Evolutionary conservation across 352 stramenopile species (phyloP).

Genomic region (Discostella stelligera): DNA sequence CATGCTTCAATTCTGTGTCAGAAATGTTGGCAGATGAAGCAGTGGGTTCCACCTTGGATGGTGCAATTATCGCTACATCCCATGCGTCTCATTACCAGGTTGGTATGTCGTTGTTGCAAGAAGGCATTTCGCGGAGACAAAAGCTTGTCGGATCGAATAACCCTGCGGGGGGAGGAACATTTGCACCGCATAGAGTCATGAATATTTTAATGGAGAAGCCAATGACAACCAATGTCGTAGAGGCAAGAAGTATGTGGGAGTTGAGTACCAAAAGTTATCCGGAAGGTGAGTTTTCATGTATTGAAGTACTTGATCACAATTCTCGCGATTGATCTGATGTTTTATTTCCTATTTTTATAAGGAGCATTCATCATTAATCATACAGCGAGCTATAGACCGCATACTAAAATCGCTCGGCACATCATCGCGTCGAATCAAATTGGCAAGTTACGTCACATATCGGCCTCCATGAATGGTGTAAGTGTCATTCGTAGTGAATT

Average conservation of each 20-base stretch:
- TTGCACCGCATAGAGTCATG: conserved; percentile 22
- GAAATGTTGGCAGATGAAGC: conserved; percentile 36
- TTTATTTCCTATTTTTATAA: conserved; percentile 1
- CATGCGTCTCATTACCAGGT: conserved; percentile 48
- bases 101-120: conserved; percentile 27
- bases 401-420: conserved; percentile 32
- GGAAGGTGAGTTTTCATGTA: conserved; percentile 24
- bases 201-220: conserved; percentile 62
- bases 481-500: background rate
- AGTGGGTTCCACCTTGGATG: conserved; percentile 33
- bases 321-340: background rate
- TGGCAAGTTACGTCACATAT: conserved; percentile 45
- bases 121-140: conserved; percentile 30
- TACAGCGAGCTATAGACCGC: conserved; percentile 45
- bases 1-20: conserved; percentile 26
- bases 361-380: conserved; percentile 55
- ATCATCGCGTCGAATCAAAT: conserved; percentile 32
- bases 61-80: conserved; percentile 42
- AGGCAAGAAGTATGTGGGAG: conserved; percentile 33
- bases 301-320: background rate
- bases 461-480: conserved; percentile 41
- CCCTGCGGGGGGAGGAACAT: conserved; percentile 15
- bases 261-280: conserved; percentile 28
- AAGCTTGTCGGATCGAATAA: conserved; percentile 18
- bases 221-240: conserved; percentile 49